Conservation (phyloP, 176 grass and related monocot genomes). For the Eragrostis nindensis region DNA sequence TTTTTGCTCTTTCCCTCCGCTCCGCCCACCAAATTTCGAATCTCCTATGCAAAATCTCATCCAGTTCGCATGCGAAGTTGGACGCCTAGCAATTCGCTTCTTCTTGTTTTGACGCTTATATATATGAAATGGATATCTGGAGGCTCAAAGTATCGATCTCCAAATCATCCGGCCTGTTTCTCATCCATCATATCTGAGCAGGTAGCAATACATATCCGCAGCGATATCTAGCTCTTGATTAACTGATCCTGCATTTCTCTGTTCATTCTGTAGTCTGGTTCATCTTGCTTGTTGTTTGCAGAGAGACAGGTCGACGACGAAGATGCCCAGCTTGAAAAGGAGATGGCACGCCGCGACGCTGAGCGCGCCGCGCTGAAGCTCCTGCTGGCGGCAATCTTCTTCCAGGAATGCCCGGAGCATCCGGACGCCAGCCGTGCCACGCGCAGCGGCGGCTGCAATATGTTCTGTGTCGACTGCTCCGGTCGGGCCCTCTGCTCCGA, state of each 20-base stretch:
- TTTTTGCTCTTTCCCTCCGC: neutral
- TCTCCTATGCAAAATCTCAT: neutral
- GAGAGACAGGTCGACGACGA: neutral
- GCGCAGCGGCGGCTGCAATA: neutral
- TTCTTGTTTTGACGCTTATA: neutral
- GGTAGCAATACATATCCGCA: too few relatives aligned
- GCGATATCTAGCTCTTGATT: too few relatives aligned
- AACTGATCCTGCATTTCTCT: neutral
- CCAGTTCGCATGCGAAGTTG: neutral
- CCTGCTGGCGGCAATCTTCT: slow-evolving; percentile 12
- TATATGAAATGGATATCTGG: too few relatives aligned
- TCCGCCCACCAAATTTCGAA: neutral
- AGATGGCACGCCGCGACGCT: neutral
- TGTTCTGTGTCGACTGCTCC: neutral
- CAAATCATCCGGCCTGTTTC: neutral
- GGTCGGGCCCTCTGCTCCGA: neutral
- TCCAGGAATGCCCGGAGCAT: slow-evolving; percentile 20
- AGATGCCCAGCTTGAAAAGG: neutral
- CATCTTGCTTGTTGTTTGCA: neutral
- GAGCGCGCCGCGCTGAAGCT: neutral
- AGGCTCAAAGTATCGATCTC: neutral
- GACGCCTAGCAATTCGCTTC: neutral
- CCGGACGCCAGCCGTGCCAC: neutral
- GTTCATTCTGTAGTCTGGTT: neutral
- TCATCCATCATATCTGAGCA: too few relatives aligned